Evolutionary conservation across 306 rosid genomes (phyloP).

Genomic region (Albizia julibrissin): DNA sequence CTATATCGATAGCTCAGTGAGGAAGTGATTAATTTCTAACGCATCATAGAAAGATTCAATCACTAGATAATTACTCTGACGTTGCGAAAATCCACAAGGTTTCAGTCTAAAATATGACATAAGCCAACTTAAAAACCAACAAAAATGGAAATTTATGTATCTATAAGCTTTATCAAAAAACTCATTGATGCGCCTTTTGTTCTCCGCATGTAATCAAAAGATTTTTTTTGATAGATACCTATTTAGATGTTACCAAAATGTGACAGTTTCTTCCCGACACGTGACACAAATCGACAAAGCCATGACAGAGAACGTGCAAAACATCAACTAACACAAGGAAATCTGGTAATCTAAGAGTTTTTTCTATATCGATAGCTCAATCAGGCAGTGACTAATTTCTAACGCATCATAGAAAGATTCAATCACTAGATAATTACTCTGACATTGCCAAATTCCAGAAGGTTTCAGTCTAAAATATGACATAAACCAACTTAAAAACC

Average conservation of each 20-base stretch:
- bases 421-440: background rate
- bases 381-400: background rate
- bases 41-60: background rate
- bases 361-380: background rate
- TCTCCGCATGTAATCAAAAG: background rate
- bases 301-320: background rate
- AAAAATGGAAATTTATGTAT: background rate
- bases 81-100: constrained; percentile 8
- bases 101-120: constrained; percentile 14
- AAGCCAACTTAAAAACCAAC: constrained; percentile 12
- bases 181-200: background rate
- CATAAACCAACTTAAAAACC: constrained; percentile 5
- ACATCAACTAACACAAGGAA: background rate
- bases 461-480: constrained; percentile 18
- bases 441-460: constrained; percentile 1
- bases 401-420: background rate
- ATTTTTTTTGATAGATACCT: background rate
- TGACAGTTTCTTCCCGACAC: background rate
- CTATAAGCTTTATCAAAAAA: background rate
- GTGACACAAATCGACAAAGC: background rate
- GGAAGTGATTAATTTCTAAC: background rate
- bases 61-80: background rate
- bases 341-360: background rate
- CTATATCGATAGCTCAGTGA: too few relatives aligned
- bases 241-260: background rate